A percentile compares a stretch with the other conserved stretches of the same genome.
These are phyloP conservation scores for Reticulascus tulasneorum DNA, from an alignment of 2,329 filamentous ascomycete species.

Conservation along the genomic window DNA sequence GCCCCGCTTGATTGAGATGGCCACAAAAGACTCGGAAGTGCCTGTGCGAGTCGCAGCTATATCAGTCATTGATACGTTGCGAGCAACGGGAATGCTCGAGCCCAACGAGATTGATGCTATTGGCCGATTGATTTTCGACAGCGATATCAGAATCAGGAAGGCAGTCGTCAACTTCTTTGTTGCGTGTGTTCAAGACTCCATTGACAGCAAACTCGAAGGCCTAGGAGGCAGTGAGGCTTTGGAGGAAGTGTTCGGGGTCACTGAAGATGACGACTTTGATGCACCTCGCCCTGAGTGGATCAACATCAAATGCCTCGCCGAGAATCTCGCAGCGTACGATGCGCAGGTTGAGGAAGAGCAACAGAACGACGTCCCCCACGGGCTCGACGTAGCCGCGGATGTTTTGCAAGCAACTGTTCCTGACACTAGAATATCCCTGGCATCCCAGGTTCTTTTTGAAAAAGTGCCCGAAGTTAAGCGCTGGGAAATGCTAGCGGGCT, in stretches of 20 bases:
- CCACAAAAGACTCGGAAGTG: slow-evolving; percentile 77
- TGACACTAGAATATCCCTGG: slow-evolving; percentile 81
- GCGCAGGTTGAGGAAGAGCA: slow-evolving; percentile 59
- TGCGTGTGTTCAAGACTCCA: slow-evolving; percentile 78
- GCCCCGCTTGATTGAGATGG: slow-evolving; percentile 85
- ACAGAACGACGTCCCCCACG: slow-evolving; percentile 36
- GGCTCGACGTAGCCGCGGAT: slow-evolving; percentile 46
- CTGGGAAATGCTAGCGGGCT: slow-evolving; percentile 87
- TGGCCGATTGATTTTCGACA: slow-evolving; percentile 84
- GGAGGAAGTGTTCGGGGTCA: slow-evolving; percentile 67
- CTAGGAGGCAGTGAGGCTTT: slow-evolving; percentile 75
- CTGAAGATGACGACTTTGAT: slow-evolving; percentile 72
- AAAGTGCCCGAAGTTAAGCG: slow-evolving; percentile 74
- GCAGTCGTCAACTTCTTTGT: slow-evolving; percentile 89
- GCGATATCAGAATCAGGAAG: slow-evolving; percentile 78
- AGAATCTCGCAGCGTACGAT: slow-evolving; percentile 80
- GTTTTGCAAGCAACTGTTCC: slow-evolving; percentile 60
- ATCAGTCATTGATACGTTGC: slow-evolving; percentile 74
- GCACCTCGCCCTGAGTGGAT: slow-evolving; percentile 81
- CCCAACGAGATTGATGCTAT: slow-evolving; percentile 87
- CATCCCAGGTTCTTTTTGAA: slow-evolving; percentile 81
- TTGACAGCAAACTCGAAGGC: slow-evolving; percentile 75
- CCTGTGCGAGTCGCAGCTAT: slow-evolving; percentile 77
- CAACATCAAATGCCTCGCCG: slow-evolving; percentile 83
- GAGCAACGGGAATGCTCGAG: slow-evolving; percentile 81